Percentiles rank a stretch among this genome's conserved stretches.
These are phyloP conservation scores for Scytalidium lignicola DNA, from an alignment of 2,329 filamentous ascomycete genomes.

Conservation along the genomic window DNA sequence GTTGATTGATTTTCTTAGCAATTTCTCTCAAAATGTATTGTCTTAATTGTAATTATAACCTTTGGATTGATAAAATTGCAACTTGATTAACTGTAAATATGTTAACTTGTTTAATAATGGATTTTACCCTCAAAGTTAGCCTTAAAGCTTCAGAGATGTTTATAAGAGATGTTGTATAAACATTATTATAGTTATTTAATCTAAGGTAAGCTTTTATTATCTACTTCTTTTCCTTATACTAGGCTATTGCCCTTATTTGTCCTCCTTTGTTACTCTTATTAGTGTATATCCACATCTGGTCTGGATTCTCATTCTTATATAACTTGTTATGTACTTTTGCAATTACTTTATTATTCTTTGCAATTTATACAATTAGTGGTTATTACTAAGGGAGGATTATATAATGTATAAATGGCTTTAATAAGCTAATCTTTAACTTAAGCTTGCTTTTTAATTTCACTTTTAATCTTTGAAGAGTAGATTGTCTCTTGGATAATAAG, in stretches of 20 bases:
- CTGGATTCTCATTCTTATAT: neutral
- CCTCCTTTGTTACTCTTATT: conserved; percentile 19
- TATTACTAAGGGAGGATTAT: conserved; percentile 5
- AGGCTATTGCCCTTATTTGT: conserved; percentile 23
- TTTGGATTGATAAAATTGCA: too few species aligned
- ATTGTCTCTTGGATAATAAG: neutral
- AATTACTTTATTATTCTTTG: neutral
- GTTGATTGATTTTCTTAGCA: too few species aligned
- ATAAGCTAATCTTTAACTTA: too few species aligned
- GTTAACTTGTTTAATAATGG: too few species aligned
- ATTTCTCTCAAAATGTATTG: too few species aligned
- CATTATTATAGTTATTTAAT: too few species aligned
- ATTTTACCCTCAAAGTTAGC: conserved; percentile 12
- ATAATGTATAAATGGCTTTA: neutral
- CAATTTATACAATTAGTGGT: conserved; percentile 1
- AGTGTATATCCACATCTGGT: conserved; percentile 9
- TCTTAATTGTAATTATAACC: neutral
- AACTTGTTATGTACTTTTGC: conserved; percentile 5
- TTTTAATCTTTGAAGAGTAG: neutral
- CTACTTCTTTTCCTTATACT: too few species aligned
- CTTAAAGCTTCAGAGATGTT: too few species aligned
- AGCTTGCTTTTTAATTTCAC: neutral
- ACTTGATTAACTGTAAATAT: too few species aligned
- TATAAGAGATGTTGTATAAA: too few species aligned
- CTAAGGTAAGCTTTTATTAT: too few species aligned